A percentile compares a stretch with the other conserved stretches of the same genome.
phyloP scores from a whole-genome alignment of 176 grass and related monocot genomes.

The Olyra latifolia region DNA sequence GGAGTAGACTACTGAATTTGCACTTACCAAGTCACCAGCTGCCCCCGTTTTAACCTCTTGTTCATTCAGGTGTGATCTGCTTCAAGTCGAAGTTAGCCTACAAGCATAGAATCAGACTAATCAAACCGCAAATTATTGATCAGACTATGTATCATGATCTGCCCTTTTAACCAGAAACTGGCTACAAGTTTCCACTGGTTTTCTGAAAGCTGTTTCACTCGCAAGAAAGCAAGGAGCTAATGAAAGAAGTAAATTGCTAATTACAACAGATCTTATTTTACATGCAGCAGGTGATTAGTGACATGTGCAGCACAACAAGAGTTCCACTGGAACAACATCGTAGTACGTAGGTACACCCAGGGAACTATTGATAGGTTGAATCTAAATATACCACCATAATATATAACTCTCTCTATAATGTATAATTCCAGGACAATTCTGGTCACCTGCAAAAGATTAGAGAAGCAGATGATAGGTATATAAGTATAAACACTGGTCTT shows the following conservation, averaged over 20 bases:
- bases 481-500: constrained; percentile 17
- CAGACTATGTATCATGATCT: not conserved
- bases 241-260: not conserved
- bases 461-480: constrained; percentile 30
- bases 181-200: not conserved
- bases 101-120: not conserved
- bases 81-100: not conserved
- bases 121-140: not conserved
- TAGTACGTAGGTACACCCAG: not conserved
- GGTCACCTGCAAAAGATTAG: constrained; percentile 63
- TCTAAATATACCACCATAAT: too few relatives aligned
- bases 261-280: not conserved
- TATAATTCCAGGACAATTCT: constrained; percentile 91
- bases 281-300: not conserved
- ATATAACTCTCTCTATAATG: too few relatives aligned
- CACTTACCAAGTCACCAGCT: not conserved
- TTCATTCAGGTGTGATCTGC: not conserved
- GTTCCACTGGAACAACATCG: not conserved
- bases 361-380: too few relatives aligned
- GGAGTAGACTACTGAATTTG: not conserved
- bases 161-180: not conserved
- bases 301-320: not conserved
- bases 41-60: not conserved
- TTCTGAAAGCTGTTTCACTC: not conserved
- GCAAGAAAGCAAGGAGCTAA: not conserved